A percentile compares a stretch with the other conserved stretches of the same genome.
phyloP scores from a whole-genome alignment of 495 filamentous ascomycete species.

The Lindgomyces ingoldianus region DNA sequence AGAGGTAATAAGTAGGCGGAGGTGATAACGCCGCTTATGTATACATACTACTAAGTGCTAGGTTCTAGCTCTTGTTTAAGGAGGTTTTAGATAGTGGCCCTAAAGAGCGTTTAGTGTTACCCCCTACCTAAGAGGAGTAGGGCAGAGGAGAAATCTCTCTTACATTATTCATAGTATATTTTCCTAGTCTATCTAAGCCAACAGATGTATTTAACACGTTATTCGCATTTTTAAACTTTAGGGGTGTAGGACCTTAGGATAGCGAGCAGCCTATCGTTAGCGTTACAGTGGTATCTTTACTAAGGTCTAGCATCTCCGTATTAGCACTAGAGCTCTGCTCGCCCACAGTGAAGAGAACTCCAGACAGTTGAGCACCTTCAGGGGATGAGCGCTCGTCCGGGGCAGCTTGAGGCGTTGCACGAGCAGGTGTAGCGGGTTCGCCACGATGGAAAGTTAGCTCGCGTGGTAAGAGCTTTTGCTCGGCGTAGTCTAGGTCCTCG shows the following conservation, averaged over 20 bases:
- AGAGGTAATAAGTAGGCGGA: constrained; percentile 11
- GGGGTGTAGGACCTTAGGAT: constrained; percentile 1
- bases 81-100: constrained; percentile 2
- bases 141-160: constrained; percentile 3
- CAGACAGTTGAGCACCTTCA: constrained; percentile 7
- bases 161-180: constrained; percentile 8
- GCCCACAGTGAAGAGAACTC: constrained; percentile 4
- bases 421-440: not conserved
- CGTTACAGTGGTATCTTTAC: constrained; percentile 8
- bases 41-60: constrained; percentile 2
- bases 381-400: constrained; percentile 1
- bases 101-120: not conserved
- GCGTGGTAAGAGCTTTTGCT: constrained; percentile 16
- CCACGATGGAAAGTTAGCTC: constrained; percentile 3
- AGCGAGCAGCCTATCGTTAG: constrained; percentile 4
- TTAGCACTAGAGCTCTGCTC: constrained; percentile 11
- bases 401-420: not conserved
- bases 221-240: constrained; percentile 9
- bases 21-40: not conserved
- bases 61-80: constrained; percentile 8
- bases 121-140: constrained; percentile 6
- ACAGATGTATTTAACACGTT: constrained; percentile 4
- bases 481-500: constrained; percentile 11
- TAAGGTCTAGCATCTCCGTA: constrained; percentile 9
- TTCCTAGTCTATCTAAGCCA: constrained; percentile 3